Base-by-base conservation (phyloP, 352 stramenopile genomes). In the Globisporangium canariense region DNA sequence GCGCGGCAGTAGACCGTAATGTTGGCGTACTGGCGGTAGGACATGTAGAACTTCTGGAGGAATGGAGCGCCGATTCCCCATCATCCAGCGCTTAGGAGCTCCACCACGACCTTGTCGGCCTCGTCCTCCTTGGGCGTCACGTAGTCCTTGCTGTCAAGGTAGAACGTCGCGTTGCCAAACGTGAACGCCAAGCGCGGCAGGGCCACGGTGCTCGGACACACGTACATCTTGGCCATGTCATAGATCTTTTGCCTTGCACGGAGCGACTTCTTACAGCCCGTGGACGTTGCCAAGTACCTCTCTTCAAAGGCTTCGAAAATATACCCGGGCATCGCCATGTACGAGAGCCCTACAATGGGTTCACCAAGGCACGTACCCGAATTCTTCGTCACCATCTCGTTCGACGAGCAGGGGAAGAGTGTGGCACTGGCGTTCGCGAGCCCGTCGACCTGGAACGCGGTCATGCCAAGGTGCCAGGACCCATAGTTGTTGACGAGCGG, bases 151-250 rank as follows among this genome's bases (percentile, higher is more conserved):
- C 10, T 5, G n/a, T 49, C 34, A 11, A 59, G 18, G 36, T 59
- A 59, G 53, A 59, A 25, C 34, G 53, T 49, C n/a, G 53, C 38
- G n/a, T 16, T 60, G 3, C 54, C 54, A 25, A 60, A 60, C n/a
- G 36, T 60, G 54, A 60, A 14, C n/a, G n/a, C 54, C 10, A 60
- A n/a, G 3, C 36, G 54, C 7, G 54, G 54, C 8, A 60, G 20
- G 3, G 9, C n/a, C 34, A 59, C 34, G 13, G 11, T 34, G 36
- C 54, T 30, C 4, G 54, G 36, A 60, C 54, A 60, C 54, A 36
- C 54, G 9, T 50, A 50, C 13, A 47, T 41, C 36, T 16, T 47
- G 41, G n/a, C 11, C 41, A 4, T 10, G 36, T 10, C 36, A 10
- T 14, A 47, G 41, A 20, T 13, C n/a, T 32, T n/a, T 18, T 51